Conservation (phyloP, 2,329 filamentous ascomycete species). For the Fusarium algeriense region DNA sequence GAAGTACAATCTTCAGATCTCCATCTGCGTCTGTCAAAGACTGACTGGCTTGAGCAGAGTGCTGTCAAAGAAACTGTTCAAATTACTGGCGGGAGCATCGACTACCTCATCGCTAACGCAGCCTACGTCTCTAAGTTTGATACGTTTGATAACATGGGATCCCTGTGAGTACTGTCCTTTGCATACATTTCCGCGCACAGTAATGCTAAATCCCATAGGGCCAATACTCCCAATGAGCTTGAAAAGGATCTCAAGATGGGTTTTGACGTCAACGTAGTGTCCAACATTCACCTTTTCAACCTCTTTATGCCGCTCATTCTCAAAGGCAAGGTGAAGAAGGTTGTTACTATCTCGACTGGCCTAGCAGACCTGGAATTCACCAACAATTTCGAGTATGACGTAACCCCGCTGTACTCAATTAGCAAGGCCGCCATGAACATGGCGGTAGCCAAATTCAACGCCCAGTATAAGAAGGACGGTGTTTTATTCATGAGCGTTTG, state of each 20-base stretch:
- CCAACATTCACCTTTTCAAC: not conserved
- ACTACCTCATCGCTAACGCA: not conserved
- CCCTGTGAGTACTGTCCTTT: not conserved
- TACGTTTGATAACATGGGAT: not conserved
- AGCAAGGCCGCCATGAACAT: not conserved
- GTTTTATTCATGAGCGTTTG: not conserved
- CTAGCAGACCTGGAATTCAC: not conserved
- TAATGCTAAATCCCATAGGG: rapidly evolving
- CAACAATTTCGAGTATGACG: not conserved
- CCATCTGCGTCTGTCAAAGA: too few species aligned
- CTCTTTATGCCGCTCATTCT: not conserved
- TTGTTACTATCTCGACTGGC: not conserved
- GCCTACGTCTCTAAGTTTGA: not conserved
- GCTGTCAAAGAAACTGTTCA: not conserved
- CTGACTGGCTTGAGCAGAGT: rapidly evolving
- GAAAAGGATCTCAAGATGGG: not conserved
- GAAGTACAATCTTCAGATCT: rapidly evolving
- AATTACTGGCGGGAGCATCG: not conserved
- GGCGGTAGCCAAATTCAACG: not conserved
- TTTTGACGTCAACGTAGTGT: not conserved
- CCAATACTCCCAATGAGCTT: not conserved
- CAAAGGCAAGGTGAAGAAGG: not conserved
- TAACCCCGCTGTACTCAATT: not conserved
- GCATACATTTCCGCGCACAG: not conserved
- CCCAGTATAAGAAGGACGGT: not conserved